phyloP scores from a whole-genome alignment of 1,139 yeast species.

The Hansenula sp. region DNA sequence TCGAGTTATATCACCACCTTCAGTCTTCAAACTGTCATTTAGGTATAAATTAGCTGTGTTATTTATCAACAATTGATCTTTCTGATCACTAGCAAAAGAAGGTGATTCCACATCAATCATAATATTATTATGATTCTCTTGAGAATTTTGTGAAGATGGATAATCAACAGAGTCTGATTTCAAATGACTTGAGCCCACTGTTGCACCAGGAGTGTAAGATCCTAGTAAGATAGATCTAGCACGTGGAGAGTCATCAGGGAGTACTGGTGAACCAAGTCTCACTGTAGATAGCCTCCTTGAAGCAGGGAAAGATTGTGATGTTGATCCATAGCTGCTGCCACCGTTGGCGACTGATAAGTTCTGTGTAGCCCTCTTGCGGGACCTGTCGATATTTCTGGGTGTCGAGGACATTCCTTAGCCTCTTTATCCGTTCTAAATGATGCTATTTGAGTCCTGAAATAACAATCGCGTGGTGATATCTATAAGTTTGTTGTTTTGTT shows the following conservation, averaged over 20 bases:
- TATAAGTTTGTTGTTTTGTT: too few species aligned
- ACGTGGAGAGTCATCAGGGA: constrained; percentile 5
- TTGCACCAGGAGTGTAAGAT: too few species aligned
- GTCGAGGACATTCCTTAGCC: constrained; percentile 1
- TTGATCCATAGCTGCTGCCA: constrained; percentile 2
- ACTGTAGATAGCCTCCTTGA: constrained; percentile 13
- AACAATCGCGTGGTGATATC: too few species aligned
- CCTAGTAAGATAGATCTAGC: constrained; percentile 4
- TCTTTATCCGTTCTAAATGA: too few species aligned
- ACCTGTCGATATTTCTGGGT: not conserved
- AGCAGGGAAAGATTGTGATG: not conserved
- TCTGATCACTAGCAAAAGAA: constrained; percentile 22
- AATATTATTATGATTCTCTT: constrained; percentile 11
- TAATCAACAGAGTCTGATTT: not conserved
- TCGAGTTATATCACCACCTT: constrained; percentile 72
- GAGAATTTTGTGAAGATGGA: constrained; percentile 3
- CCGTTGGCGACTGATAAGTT: not conserved
- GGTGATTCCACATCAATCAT: constrained; percentile 28
- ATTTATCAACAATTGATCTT: constrained; percentile 22
- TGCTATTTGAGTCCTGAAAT: too few species aligned
- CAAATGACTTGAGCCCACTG: not conserved
- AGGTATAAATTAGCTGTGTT: constrained; percentile 22
- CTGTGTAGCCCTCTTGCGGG: not conserved
- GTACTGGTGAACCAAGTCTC: constrained; percentile 16
- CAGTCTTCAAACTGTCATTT: constrained; percentile 25